phyloP scores from a whole-genome alignment of 768 basidiomycete species.

The Suillus bovinus region DNA sequence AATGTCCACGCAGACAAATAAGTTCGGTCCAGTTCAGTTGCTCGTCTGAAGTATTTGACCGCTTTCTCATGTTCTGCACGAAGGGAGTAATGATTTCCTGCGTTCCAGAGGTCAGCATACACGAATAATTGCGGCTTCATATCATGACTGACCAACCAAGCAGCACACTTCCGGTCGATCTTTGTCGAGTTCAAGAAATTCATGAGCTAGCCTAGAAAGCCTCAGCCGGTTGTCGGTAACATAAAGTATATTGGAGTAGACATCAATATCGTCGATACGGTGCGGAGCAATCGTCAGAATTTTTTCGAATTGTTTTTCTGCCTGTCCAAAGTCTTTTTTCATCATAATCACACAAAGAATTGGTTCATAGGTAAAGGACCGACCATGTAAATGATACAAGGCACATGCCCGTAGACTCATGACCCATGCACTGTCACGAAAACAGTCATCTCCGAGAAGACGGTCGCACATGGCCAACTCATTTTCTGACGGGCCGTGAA shows the following conservation, averaged over 20 bases:
- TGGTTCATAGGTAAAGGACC: constrained; percentile 1
- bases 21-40: constrained; percentile 92
- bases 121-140: too few relatives aligned
- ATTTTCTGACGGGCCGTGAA: constrained; percentile 86
- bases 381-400: constrained; percentile 89
- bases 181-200: constrained; percentile 86
- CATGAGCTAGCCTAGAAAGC: constrained; percentile 87
- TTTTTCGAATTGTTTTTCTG: constrained; percentile 82
- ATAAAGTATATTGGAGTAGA: constrained; percentile 96
- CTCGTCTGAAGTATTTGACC: constrained; percentile 90
- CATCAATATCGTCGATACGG: constrained; percentile 92
- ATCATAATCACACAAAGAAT: constrained; percentile 8
- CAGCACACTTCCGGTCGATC: constrained; percentile 97
- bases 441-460: constrained; percentile 67
- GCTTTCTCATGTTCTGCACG: constrained; percentile 95
- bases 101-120: background rate
- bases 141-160: constrained; percentile 71
- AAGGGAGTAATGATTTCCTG: constrained; percentile 97
- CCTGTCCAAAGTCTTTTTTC: constrained; percentile 77
- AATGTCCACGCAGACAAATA: constrained; percentile 98
- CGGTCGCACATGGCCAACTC: constrained; percentile 82
- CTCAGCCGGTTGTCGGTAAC: constrained; percentile 89
- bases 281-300: constrained; percentile 82
- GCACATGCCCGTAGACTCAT: constrained; percentile 86
- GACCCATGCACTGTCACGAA: constrained; percentile 82